These are phyloP conservation scores for Colletotrichum cordylinicola DNA, from an alignment of 2,329 filamentous ascomycete species.

Conservation along the genomic window DNA sequence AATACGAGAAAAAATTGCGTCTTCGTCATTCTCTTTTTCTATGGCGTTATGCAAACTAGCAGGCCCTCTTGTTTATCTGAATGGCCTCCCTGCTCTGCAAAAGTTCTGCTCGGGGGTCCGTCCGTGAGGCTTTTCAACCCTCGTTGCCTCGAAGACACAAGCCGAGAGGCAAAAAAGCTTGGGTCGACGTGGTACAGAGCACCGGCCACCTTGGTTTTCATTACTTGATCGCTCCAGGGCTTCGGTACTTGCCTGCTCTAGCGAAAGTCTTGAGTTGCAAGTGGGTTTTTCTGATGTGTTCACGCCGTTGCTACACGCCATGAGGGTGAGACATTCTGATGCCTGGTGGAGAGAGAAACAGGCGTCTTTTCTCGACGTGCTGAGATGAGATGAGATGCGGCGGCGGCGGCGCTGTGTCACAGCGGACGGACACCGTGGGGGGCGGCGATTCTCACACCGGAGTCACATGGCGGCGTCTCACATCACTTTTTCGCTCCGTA, in stretches of 20 bases:
- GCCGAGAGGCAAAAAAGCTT: background rate
- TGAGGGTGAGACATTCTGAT: background rate
- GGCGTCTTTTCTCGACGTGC: background rate
- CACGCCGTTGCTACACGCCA: background rate
- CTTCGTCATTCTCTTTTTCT: background rate
- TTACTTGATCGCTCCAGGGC: background rate
- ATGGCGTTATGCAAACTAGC: conserved; percentile 11
- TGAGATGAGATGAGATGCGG: background rate
- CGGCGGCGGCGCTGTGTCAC: background rate
- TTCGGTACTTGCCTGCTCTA: background rate
- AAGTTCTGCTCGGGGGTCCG: background rate
- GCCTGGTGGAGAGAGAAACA: background rate
- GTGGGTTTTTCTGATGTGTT: background rate
- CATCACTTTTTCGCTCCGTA: background rate
- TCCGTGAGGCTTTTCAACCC: background rate
- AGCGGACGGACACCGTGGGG: background rate
- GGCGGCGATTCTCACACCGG: background rate
- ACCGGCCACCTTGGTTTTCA: background rate
- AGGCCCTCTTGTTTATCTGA: background rate
- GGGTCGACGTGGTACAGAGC: background rate
- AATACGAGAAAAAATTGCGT: conserved; percentile 1
- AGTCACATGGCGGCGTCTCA: background rate
- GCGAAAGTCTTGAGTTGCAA: background rate
- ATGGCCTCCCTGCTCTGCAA: background rate
- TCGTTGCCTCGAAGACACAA: background rate